Evolutionary conservation across 495 filamentous ascomycete species (phyloP), one percentile per base, ranked within the genome.

Genomic region (Copromyces sp.): DNA sequence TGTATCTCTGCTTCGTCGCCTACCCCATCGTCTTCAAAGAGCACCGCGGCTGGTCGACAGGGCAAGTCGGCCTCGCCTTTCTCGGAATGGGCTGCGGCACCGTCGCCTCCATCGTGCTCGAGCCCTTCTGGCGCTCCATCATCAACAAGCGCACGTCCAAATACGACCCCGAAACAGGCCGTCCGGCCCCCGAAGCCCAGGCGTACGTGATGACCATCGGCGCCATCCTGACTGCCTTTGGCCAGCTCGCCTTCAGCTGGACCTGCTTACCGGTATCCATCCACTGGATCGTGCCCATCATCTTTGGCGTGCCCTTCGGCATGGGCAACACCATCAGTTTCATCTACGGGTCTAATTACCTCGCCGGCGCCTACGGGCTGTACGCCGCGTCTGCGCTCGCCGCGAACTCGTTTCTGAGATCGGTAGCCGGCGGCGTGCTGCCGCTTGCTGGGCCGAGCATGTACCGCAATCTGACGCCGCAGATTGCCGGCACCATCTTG

Each of bases 1-100:
- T 97, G 0, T 96, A 96, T 78, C 86, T 96, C 41, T 94, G 93
- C 81, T 97, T 98, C 81, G 89, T 93, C 39, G 92, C 92, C 32
- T 89, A 88, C 76, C 94, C 94, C 6, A 91, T 96, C 71, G 90
- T 97, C 70, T 97, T 93, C 81, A 83, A 88, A 37, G 78, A 88
- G 37, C 77, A 89, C 71, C 91, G 93, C 39, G 89, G 89, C 75
- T 97, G 94, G 94, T 86, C 85, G 44, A 84, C 90, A 45, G 90
- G 91, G 59, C 78, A 92, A 41, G 85, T 89, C 1, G 92, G 92
- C n/a, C 87, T 97, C 3, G 84, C 93, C 8, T 97, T 95, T 82
- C 77, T 90, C 4, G 93, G 93, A 38, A 94, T 97, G 71, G 93
- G 92, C 74, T 81, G 92, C 73, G 94, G 94, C 74, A 87, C 86